Conservation (phyloP, 768 basidiomycete species). For the Tylopilus plumbeoviolaceoides region DNA sequence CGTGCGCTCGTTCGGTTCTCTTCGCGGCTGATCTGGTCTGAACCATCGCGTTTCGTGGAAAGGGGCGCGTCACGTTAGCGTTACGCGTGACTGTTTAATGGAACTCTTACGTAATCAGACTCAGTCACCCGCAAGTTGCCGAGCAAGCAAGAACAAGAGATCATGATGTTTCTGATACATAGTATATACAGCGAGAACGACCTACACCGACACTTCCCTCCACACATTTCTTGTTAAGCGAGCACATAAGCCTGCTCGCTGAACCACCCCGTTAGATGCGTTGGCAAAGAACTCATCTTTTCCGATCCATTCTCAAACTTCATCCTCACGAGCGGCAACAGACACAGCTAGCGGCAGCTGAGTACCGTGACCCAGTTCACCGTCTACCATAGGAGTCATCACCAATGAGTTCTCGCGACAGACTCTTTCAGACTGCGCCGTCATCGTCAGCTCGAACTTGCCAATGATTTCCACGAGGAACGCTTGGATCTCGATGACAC, state of each 20-base stretch:
- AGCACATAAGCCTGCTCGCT: no score
- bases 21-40: not conserved
- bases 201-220: no score
- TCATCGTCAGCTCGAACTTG: constrained; percentile 41
- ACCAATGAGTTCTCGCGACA: constrained; percentile 11
- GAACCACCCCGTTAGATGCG: not conserved
- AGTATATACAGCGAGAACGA: no score
- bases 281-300: not conserved
- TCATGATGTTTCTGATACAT: no score
- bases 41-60: not conserved
- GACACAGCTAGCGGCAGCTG: constrained; percentile 33
- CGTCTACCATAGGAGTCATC: constrained; percentile 33
- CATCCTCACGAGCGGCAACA: not conserved
- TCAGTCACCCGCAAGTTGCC: no score
- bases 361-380: constrained; percentile 21
- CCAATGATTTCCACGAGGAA: constrained; percentile 49
- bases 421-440: constrained; percentile 28
- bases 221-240: no score
- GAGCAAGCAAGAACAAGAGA: no score
- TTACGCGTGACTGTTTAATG: no score
- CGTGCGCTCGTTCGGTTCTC: not conserved
- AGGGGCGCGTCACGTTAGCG: no score
- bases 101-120: no score
- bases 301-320: not conserved
- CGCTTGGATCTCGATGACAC: constrained; percentile 50